phyloP scores from a whole-genome alignment of 169 alveolate genomes.

The Plasmodium adleri region DNA sequence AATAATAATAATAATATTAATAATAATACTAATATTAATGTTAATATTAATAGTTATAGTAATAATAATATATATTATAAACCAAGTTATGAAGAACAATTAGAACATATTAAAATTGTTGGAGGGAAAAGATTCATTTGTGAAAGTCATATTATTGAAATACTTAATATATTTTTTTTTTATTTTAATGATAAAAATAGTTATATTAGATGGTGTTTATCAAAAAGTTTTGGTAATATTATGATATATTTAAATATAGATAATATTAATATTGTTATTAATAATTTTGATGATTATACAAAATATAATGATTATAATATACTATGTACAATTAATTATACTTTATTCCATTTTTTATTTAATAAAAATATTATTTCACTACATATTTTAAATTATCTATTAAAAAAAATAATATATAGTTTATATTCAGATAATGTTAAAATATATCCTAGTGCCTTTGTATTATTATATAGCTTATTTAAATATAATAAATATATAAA shows the following conservation, averaged over 20 bases:
- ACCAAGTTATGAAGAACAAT: not conserved
- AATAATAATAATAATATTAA: no score
- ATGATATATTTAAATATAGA: constrained; percentile 28
- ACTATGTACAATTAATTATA: constrained; percentile 40
- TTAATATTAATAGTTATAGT: no score
- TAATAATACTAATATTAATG: no score
- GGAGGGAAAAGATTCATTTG: constrained; percentile 9
- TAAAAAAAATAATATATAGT: constrained; percentile 24
- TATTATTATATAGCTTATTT: constrained; percentile 55
- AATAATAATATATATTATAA: not conserved
- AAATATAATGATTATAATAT: constrained; percentile 55
- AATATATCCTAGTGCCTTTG: constrained; percentile 53
- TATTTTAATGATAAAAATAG: constrained; percentile 64
- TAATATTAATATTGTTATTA: constrained; percentile 7
- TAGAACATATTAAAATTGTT: not conserved
- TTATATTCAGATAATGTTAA: constrained; percentile 35
- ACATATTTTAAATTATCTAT: constrained; percentile 22
- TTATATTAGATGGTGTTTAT: constrained; percentile 53
- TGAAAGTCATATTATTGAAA: constrained; percentile 47
- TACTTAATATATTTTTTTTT: constrained; percentile 21
- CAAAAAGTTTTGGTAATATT: constrained; percentile 67
- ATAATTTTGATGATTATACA: constrained; percentile 25
- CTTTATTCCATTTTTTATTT: constrained; percentile 65
- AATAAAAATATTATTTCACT: constrained; percentile 14
- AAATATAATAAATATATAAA: constrained; percentile 46